These are phyloP conservation scores for Aspergillus sp. DNA, from an alignment of 2,329 filamentous ascomycete genomes.

Conservation along the genomic window DNA sequence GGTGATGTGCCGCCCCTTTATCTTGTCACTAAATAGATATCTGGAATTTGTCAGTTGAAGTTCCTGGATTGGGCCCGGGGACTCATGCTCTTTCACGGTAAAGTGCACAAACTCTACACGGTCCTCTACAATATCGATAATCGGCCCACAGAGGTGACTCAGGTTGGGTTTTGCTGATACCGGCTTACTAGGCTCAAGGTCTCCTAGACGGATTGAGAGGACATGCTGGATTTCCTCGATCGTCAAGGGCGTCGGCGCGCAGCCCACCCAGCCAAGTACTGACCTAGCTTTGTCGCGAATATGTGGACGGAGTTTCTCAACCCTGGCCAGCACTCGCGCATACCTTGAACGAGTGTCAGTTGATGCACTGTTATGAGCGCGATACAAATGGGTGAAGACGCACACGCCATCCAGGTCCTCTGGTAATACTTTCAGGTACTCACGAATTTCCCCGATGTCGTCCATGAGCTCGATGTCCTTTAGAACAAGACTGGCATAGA, in stretches of 20 bases:
- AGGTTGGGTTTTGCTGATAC: constrained; percentile 12
- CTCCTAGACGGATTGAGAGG: constrained; percentile 1
- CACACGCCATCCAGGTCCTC: constrained; percentile 31
- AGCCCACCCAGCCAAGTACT: constrained; percentile 23
- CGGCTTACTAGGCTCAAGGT: not conserved
- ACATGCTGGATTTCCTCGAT: constrained; percentile 21
- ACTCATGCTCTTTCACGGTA: constrained; percentile 46
- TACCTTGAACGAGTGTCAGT: not conserved
- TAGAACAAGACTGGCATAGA: constrained; percentile 6
- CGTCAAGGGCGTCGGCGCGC: constrained; percentile 17
- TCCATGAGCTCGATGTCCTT: not conserved
- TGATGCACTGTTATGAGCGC: not conserved
- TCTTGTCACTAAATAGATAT: not conserved
- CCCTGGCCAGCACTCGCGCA: not conserved
- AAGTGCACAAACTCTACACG: constrained; percentile 35
- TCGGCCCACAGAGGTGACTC: constrained; percentile 27
- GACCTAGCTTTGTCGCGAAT: constrained; percentile 12
- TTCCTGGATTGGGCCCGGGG: not conserved
- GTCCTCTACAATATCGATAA: constrained; percentile 30
- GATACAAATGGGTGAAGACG: constrained; percentile 5
- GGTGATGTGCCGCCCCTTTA: not conserved
- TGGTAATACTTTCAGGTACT: constrained; percentile 27
- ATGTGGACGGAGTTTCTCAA: not conserved
- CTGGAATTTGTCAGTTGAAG: not conserved
- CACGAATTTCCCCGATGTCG: constrained; percentile 22